A percentile compares a stretch with the other conserved stretches of the same genome.
These are phyloP conservation scores for Auriscalpium microsporum DNA, from an alignment of 768 basidiomycete genomes.

Conservation along the genomic window DNA sequence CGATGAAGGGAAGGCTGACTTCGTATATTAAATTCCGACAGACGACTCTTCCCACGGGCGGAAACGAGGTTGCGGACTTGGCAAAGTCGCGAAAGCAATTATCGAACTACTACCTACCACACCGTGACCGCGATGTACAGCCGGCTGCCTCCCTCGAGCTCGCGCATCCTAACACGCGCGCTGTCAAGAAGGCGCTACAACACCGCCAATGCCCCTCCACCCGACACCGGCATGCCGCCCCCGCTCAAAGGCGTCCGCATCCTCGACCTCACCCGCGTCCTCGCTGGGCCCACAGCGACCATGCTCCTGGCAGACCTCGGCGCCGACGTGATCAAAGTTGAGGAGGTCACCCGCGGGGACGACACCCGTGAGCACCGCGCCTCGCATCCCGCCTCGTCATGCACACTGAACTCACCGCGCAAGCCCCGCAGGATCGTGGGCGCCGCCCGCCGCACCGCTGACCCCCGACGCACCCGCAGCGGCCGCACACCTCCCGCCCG, in stretches of 20 bases:
- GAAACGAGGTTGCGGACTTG: no score
- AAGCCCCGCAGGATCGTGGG: conserved; percentile 23
- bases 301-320: conserved; percentile 91
- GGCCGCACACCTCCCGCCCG: conserved; percentile 65
- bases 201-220: neutral
- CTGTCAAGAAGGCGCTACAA: neutral
- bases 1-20: no score
- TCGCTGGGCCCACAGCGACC: conserved; percentile 89
- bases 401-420: neutral
- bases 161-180: neutral
- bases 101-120: no score
- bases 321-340: conserved; percentile 91
- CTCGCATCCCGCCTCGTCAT: neutral
- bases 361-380: conserved; percentile 62
- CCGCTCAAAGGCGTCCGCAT: conserved; percentile 75
- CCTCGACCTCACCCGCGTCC: conserved; percentile 83
- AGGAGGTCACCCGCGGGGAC: conserved; percentile 73
- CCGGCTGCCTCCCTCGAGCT: no score
- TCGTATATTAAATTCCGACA: no score
- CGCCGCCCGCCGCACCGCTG: conserved; percentile 31
- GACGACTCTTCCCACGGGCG: no score
- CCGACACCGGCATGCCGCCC: conserved; percentile 51
- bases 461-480: conserved; percentile 36
- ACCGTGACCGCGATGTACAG: no score
- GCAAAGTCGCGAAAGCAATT: no score